These are phyloP conservation scores for Termitomyces sp. DNA, from an alignment of 768 basidiomycete species.

Conservation along the genomic window DNA sequence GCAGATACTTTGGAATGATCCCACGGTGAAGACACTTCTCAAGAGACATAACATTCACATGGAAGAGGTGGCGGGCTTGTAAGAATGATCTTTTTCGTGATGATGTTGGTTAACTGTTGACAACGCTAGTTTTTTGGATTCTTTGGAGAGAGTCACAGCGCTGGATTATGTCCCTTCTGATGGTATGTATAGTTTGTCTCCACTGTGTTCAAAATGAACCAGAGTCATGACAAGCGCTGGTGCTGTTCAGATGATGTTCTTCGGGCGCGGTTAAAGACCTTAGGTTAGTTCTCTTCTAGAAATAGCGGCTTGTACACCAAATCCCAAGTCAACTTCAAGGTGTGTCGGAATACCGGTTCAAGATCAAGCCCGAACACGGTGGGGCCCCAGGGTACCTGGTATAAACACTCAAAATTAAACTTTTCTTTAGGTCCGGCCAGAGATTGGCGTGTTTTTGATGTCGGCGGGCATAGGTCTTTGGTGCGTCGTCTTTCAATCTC, in stretches of 20 bases:
- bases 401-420: background rate
- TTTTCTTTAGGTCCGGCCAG: constrained; percentile 24
- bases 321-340: constrained; percentile 32
- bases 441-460: constrained; percentile 49
- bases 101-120: background rate
- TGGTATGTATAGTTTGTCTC: constrained; percentile 37
- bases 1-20: constrained; percentile 61
- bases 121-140: constrained; percentile 65
- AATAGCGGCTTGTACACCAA: background rate
- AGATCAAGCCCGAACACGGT: constrained; percentile 43
- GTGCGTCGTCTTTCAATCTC: constrained; percentile 36
- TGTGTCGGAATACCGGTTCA: constrained; percentile 71
- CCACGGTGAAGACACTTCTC: constrained; percentile 50
- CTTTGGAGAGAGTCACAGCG: constrained; percentile 59
- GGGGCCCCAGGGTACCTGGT: constrained; percentile 15
- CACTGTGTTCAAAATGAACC: background rate
- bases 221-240: background rate
- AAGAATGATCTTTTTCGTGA: constrained; percentile 26
- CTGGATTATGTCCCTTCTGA: constrained; percentile 65
- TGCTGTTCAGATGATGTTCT: constrained; percentile 61
- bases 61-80: constrained; percentile 77
- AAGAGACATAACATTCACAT: constrained; percentile 52
- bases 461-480: constrained; percentile 66
- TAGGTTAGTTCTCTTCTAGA: constrained; percentile 26
- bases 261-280: constrained; percentile 66